Base-by-base conservation (phyloP, 2,329 filamentous ascomycete genomes). In the Trichoderma aggressivum region DNA sequence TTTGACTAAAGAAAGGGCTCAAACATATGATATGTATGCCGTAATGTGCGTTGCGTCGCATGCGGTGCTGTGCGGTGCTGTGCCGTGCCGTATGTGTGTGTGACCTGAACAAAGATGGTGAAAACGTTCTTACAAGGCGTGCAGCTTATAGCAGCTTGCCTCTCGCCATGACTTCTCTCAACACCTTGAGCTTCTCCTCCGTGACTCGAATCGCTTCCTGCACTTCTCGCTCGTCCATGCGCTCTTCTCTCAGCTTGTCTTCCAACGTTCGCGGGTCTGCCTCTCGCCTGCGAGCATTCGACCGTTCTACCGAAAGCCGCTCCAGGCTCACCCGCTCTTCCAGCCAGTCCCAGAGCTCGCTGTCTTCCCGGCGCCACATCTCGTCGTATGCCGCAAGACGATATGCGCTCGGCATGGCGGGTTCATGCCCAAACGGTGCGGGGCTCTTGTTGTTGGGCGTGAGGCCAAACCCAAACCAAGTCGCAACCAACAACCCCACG, bases 341-440 rank as follows among this genome's bases (percentile, higher is more conserved):
- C 5, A 98, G 84, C 94, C 94, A 98, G 71, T 93, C 91, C 94
- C 94, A 98, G 11, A 98, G 83, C 76, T 96, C 93, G 74, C 89
- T 93, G 79, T 98, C 94, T 80, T 98, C 94, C 53, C 89, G 86
- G 43, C 90, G 87, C 94, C 95, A 99, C 78, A 98, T 92, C 81
- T 97, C 93, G 75, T 98, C 94, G 79, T 98, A 98, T 0, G 93
- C 94, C 2, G 91, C 90, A 18, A 94, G 82, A 7, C 94, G 88
- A 70, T 94, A 90, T 0, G 92, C 87, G 47, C 77, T 76, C 71
- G 79, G 79, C 18, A 80, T 74, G 32, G 76, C 76, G 26, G 78
- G 66, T 16, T 76, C 76, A 12, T 72, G 80, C 8, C 81, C 81
- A 71, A 81, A 84, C 1, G 79, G 77, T 34, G 79, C 74, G 24